Evolutionary conservation across 2,329 filamentous ascomycete species (phyloP).

Genomic region (Paracoccidioides brasiliensis): DNA sequence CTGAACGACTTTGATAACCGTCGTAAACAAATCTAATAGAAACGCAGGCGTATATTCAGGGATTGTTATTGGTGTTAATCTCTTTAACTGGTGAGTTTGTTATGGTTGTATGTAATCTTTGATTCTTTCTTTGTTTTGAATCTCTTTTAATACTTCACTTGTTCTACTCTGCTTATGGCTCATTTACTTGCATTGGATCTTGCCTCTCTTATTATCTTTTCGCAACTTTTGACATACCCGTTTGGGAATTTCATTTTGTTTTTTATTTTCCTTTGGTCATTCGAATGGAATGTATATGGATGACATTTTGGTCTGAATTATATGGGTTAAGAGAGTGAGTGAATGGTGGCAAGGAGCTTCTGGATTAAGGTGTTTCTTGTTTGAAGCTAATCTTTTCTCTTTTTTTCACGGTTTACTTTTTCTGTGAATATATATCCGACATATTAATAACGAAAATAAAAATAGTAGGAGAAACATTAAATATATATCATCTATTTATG

Average conservation of each 20-base stretch:
- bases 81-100: no score
- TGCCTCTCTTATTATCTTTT: no score
- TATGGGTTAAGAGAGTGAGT: not conserved
- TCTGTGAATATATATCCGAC: not conserved
- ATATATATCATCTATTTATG: no score
- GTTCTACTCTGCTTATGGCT: not conserved
- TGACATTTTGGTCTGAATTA: not conserved
- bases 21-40: not conserved
- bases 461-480: no score
- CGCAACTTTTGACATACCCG: not conserved
- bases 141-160: not conserved
- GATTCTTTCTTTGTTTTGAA: not conserved
- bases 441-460: not conserved
- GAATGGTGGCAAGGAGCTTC: not conserved
- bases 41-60: not conserved
- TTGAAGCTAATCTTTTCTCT: not conserved
- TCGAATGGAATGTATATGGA: not conserved
- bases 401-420: not conserved
- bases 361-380: not conserved
- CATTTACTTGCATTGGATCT: no score
- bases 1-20: slow-evolving; percentile 9
- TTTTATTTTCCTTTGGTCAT: not conserved
- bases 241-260: not conserved
- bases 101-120: not conserved
- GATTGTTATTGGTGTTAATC: not conserved